A percentile compares a stretch with the other conserved stretches of the same genome.
phyloP scores from a whole-genome alignment of 2,329 filamentous ascomycete genomes.

The Alternaria postmessia region DNA sequence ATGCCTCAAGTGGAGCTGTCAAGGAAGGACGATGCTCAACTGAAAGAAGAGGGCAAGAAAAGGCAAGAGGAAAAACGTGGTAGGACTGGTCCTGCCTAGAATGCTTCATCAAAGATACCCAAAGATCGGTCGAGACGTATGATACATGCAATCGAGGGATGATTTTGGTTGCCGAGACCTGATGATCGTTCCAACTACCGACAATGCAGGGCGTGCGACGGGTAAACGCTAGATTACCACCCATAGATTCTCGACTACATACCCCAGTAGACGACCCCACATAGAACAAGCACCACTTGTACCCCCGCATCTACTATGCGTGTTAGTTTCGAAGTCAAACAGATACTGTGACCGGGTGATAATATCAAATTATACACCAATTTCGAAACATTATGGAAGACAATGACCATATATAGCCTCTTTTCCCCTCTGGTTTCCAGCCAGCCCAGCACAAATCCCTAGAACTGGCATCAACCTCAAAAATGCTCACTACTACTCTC shows the following conservation, averaged over 20 bases:
- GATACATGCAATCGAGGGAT: neutral
- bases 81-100: neutral
- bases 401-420: neutral
- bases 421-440: neutral
- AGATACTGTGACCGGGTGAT: neutral
- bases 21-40: conserved; percentile 24
- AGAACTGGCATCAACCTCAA: neutral
- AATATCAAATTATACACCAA: neutral
- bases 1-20: conserved; percentile 30
- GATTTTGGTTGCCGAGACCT: neutral
- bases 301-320: conserved; percentile 14
- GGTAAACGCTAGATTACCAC: conserved; percentile 17
- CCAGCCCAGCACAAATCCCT: neutral
- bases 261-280: conserved; percentile 3
- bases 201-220: conserved; percentile 1
- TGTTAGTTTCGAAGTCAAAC: neutral
- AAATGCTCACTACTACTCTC: conserved; percentile 29
- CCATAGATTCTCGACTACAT: conserved; percentile 1
- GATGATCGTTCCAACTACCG: conserved; percentile 14
- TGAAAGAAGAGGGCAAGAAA: conserved; percentile 30
- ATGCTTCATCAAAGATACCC: neutral
- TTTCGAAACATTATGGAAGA: neutral
- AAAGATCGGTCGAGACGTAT: neutral
- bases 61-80: conserved; percentile 17
- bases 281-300: neutral